These are phyloP conservation scores for Podaxis pistillaris DNA, from an alignment of 768 basidiomycete species.

Conservation along the genomic window DNA sequence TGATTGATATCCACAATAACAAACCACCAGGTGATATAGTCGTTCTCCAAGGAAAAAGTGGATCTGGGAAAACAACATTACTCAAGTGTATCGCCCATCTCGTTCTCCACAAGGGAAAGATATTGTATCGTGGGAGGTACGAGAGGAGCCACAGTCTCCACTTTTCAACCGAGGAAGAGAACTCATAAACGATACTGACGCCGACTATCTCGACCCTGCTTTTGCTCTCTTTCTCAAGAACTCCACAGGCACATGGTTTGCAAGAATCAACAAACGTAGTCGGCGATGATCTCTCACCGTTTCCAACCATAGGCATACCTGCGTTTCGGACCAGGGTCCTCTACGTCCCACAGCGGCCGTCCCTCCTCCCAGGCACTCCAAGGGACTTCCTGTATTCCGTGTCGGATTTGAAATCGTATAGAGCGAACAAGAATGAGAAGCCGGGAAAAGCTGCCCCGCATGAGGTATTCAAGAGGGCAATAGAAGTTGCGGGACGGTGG, in stretches of 20 bases:
- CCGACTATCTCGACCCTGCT: not conserved
- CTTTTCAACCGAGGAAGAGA: not conserved
- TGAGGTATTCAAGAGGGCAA: constrained; percentile 33
- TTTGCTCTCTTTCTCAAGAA: constrained; percentile 28
- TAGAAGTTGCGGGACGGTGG: constrained; percentile 62
- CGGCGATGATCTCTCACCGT: constrained; percentile 11
- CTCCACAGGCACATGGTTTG: constrained; percentile 49
- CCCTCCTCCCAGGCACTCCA: constrained; percentile 82
- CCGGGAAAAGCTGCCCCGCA: constrained; percentile 18
- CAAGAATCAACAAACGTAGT: not conserved
- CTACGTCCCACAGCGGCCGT: constrained; percentile 88
- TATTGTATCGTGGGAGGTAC: constrained; percentile 67
- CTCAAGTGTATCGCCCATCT: constrained; percentile 85
- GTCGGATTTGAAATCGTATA: constrained; percentile 5
- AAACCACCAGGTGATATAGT: constrained; percentile 57
- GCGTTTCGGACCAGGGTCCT: constrained; percentile 73
- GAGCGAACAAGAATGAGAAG: not conserved
- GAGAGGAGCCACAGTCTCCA: constrained; percentile 9
- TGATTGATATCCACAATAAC: not conserved
- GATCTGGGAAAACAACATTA: constrained; percentile 78
- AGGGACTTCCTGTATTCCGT: constrained; percentile 58
- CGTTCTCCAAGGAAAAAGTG: constrained; percentile 77
- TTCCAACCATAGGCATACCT: constrained; percentile 53
- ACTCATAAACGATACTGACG: not conserved
- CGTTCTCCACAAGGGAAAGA: constrained; percentile 63